phyloP scores from a whole-genome alignment of 1,284 basidiomycete species.

The Cystobasidium sp. region DNA sequence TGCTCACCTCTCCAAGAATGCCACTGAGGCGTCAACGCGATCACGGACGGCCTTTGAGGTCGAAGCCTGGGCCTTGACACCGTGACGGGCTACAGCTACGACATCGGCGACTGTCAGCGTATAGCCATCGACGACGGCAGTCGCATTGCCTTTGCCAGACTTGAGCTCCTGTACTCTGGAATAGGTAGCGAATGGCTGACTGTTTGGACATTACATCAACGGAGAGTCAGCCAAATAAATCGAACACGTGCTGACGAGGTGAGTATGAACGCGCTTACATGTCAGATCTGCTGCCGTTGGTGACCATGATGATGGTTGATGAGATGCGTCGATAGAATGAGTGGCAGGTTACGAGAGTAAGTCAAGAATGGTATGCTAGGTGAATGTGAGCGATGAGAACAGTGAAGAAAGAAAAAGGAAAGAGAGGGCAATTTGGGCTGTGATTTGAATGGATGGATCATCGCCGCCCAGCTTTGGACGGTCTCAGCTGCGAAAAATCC shows the following conservation, averaged over 20 bases:
- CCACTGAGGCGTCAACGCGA: conserved; percentile 64
- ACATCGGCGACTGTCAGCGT: conserved; percentile 73
- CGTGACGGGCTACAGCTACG: conserved; percentile 70
- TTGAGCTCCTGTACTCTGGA: conserved; percentile 21
- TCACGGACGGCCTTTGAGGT: conserved; percentile 59
- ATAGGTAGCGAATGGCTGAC: conserved; percentile 27
- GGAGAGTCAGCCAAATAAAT: background rate
- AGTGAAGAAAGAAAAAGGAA: background rate
- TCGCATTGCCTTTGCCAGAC: background rate
- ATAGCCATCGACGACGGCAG: conserved; percentile 70
- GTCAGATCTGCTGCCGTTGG: conserved; percentile 29
- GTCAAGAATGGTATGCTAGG: background rate
- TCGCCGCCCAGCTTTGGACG: conserved; percentile 9
- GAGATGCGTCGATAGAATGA: background rate
- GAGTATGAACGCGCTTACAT: background rate
- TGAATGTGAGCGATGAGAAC: background rate
- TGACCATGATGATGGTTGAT: conserved; percentile 15
- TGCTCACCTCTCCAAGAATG: conserved; percentile 50
- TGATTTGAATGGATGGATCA: conserved; percentile 1
- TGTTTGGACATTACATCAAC: background rate
- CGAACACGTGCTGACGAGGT: conserved; percentile 2
- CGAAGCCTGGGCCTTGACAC: conserved; percentile 61
- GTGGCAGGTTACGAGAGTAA: background rate
- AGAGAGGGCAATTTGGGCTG: background rate
- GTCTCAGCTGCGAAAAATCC: background rate